Base-by-base conservation (phyloP, 2,329 filamentous ascomycete genomes). In the Nemania sp. region DNA sequence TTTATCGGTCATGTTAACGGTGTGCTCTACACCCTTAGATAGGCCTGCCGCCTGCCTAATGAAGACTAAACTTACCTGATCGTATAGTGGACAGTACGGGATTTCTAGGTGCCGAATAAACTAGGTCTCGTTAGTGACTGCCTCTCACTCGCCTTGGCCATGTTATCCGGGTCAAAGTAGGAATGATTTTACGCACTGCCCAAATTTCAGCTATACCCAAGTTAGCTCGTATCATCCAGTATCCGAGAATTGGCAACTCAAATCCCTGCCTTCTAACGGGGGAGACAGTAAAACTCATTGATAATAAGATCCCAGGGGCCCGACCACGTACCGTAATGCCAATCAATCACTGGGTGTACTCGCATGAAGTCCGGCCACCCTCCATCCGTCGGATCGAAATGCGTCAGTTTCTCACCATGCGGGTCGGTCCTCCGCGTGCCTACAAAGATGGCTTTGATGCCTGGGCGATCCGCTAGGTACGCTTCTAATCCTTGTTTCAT, bases 301-400 rank as follows among this genome's bases (percentile, higher is more conserved):
- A 15, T 6, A 20, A 43, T 42, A 20, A 43, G 3, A 43, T 13
- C 5, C 3, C 17, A 5, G 43, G 9, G 11, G 5, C 40, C 11
- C 2, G 20, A n/a, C 15, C 18, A 64, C 65, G 13, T 60, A 67
- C 65, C 60, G 54, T 97, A 97, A 74, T 95, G 91, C 95, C 95
- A 99, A 76, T 99, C 95, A 72, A 99, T 93, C 10, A 99, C 90
- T 0, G 95, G 94, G 76, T 99, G 92, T 62, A 98, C 83, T 60
- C 95, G 86, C 88, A 98, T 93, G 71, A 98, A 97, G 45, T 82
- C 79, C 37, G 95, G 95, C 95, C 95, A 99, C 2, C 89, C 92
- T 37, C 84, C 80, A 76, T 98, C 95, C 4, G 95, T 99, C 52
- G 83, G 84, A 73, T 96, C 91, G 73, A 98, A 98, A 76, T 90